Percentiles rank a stretch among this genome's conserved stretches.
Conservation (phyloP, 2,329 filamentous ascomycete species). For the Penicillium sp. region DNA sequence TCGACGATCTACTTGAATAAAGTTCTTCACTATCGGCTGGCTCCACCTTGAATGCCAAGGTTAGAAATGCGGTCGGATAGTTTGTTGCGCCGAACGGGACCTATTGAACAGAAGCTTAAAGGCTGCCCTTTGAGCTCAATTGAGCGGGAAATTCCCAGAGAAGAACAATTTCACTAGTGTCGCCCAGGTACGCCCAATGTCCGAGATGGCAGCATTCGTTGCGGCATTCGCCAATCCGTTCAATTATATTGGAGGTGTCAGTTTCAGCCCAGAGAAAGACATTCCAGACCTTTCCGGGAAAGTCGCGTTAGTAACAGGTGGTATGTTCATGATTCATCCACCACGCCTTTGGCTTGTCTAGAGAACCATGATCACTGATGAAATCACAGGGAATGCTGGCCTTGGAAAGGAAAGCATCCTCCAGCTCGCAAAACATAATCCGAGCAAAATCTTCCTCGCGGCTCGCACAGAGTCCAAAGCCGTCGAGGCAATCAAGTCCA, state of each 20-base stretch:
- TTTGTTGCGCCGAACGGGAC: neutral
- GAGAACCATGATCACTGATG: slow-evolving; percentile 27
- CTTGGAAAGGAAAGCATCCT: slow-evolving; percentile 49
- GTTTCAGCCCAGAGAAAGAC: slow-evolving; percentile 34
- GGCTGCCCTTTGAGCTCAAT: neutral
- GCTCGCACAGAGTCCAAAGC: slow-evolving; percentile 34
- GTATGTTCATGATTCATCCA: slow-evolving; percentile 15
- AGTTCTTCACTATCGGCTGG: neutral
- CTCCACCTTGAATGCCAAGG: neutral
- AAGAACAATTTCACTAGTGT: neutral
- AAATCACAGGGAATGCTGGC: slow-evolving; percentile 44
- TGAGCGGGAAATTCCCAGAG: neutral
- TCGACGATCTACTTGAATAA: neutral
- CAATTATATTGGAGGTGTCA: slow-evolving; percentile 25
- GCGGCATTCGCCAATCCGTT: slow-evolving; percentile 16
- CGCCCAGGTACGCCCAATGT: neutral
- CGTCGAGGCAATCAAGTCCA: slow-evolving; percentile 20
- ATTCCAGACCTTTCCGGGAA: slow-evolving; percentile 37
- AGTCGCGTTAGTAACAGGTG: slow-evolving; percentile 40
- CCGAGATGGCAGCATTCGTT: slow-evolving; percentile 19
- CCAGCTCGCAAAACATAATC: slow-evolving; percentile 44
- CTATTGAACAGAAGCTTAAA: neutral
- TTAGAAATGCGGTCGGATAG: neutral
- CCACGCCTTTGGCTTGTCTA: neutral
- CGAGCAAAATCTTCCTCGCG: slow-evolving; percentile 41